Conservation (phyloP, 257 asterid genomes). For the Haberlea rhodopensis region DNA sequence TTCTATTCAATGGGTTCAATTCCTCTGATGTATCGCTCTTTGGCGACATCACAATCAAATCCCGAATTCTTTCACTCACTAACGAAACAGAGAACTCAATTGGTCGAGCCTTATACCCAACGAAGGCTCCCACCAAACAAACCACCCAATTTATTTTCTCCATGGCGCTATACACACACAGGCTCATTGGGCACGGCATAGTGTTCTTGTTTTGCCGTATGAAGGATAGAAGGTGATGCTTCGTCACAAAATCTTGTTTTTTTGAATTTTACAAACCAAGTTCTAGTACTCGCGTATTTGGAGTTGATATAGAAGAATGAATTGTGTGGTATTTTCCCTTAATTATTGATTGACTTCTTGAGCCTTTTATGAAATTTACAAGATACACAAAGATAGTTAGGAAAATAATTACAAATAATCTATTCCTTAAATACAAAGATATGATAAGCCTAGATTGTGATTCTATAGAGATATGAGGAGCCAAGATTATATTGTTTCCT, state of each 20-base stretch:
- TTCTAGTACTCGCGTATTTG: slow-evolving; percentile 51
- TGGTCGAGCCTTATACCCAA: slow-evolving; percentile 59
- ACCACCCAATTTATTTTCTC: slow-evolving; percentile 64
- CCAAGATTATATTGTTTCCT: too few species aligned
- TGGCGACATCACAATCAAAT: slow-evolving; percentile 60
- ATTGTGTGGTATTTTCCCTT: too few species aligned
- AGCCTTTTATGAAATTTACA: too few species aligned
- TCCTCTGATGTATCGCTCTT: slow-evolving; percentile 42
- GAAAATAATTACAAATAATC: too few species aligned
- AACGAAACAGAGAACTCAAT: slow-evolving; percentile 40
- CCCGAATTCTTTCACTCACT: slow-evolving; percentile 55
- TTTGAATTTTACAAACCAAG: slow-evolving; percentile 49
- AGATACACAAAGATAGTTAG: too few species aligned
- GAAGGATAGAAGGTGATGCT: slow-evolving; percentile 47
- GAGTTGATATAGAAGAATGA: too few species aligned
- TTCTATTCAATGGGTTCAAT: slow-evolving; percentile 62
- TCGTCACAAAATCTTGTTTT: slow-evolving; percentile 57
- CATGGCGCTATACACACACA: slow-evolving; percentile 59
- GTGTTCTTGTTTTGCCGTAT: slow-evolving; percentile 63
- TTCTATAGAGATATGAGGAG: too few species aligned
- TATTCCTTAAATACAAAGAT: too few species aligned
- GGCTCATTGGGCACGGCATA: slow-evolving; percentile 65
- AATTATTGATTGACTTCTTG: too few species aligned
- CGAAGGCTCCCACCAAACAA: slow-evolving; percentile 43
- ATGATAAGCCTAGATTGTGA: too few species aligned